Conservation (phyloP, 345 rosid genomes). For the Limnanthes douglasii region DNA sequence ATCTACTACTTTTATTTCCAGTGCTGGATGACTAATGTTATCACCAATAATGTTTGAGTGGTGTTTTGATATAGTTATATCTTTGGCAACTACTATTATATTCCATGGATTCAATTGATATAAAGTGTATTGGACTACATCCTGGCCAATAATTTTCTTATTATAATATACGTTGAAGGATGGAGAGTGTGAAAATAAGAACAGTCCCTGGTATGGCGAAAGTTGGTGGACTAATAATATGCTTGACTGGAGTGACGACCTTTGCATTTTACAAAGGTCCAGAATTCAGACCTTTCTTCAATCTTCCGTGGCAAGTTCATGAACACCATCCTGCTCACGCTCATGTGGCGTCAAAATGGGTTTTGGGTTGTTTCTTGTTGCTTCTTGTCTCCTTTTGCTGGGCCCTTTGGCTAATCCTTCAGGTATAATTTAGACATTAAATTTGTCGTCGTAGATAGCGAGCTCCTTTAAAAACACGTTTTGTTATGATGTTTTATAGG, state of each 20-base stretch:
- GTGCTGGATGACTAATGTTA: too few species aligned
- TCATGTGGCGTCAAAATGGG: slow-evolving; percentile 5
- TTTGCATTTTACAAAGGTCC: slow-evolving; percentile 13
- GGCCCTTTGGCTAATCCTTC: slow-evolving; percentile 12
- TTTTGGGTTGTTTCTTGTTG: slow-evolving; percentile 11
- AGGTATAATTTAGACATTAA: slow-evolving; percentile 9
- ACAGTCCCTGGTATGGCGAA: slow-evolving; percentile 9
- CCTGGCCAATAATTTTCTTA: neutral
- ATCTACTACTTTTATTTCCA: too few species aligned
- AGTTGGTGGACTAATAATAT: slow-evolving; percentile 7
- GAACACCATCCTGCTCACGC: neutral
- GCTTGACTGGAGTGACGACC: slow-evolving; percentile 5
- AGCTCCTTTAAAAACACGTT: neutral
- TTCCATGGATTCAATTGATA: too few species aligned
- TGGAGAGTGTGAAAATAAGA: slow-evolving; percentile 11
- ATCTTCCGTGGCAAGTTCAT: neutral
- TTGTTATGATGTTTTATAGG: slow-evolving; percentile 2
- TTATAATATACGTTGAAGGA: slow-evolving; percentile 2
- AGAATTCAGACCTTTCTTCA: slow-evolving; percentile 3
- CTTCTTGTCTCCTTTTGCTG: slow-evolving; percentile 5
- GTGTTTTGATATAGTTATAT: neutral
- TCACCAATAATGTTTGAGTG: too few species aligned
- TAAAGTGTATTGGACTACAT: neutral
- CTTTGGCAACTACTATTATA: neutral
- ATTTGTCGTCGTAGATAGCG: too few species aligned